phyloP scores from a whole-genome alignment of 768 basidiomycete species.

The Saitozyma sp. region DNA sequence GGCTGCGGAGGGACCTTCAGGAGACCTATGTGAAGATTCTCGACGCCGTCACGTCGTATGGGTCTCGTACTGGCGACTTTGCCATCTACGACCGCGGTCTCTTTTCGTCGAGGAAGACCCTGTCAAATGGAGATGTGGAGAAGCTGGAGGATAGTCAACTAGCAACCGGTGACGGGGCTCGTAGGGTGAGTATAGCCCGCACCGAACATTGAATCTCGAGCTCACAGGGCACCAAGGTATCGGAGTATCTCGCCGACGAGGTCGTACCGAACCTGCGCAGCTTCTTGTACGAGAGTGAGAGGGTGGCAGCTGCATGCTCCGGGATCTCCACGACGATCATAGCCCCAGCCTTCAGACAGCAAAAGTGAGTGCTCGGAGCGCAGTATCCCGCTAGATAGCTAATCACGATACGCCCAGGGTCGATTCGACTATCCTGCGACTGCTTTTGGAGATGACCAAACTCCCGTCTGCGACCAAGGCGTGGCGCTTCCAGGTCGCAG shows the following conservation, averaged over 20 bases:
- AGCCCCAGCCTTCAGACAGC: constrained; percentile 72
- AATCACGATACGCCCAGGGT: constrained; percentile 44
- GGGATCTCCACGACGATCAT: constrained; percentile 84
- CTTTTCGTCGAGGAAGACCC: constrained; percentile 1
- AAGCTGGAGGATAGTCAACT: not conserved
- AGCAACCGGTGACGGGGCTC: too few relatives aligned
- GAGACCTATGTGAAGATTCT: constrained; percentile 83
- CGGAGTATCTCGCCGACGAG: constrained; percentile 65
- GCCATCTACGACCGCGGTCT: too few relatives aligned
- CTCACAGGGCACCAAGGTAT: constrained; percentile 59
- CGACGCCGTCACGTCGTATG: constrained; percentile 72
- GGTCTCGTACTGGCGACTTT: constrained; percentile 39
- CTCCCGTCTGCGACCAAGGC: constrained; percentile 75
- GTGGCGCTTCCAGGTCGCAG: constrained; percentile 77
- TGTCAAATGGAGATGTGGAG: constrained; percentile 8
- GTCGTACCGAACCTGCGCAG: constrained; percentile 74
- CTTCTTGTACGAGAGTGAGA: constrained; percentile 82
- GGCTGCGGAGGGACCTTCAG: constrained; percentile 85
- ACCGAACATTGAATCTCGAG: not conserved
- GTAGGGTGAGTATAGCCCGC: not conserved
- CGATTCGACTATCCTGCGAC: constrained; percentile 65
- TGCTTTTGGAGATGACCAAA: constrained; percentile 75
- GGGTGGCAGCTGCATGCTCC: constrained; percentile 71
- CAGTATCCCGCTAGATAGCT: constrained; percentile 6
- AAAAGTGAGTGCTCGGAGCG: constrained; percentile 59